Evolutionary conservation across 2,329 filamentous ascomycete species (phyloP), one percentile per base, ranked within the genome.

Genomic region (Ascochyta koolunga): DNA sequence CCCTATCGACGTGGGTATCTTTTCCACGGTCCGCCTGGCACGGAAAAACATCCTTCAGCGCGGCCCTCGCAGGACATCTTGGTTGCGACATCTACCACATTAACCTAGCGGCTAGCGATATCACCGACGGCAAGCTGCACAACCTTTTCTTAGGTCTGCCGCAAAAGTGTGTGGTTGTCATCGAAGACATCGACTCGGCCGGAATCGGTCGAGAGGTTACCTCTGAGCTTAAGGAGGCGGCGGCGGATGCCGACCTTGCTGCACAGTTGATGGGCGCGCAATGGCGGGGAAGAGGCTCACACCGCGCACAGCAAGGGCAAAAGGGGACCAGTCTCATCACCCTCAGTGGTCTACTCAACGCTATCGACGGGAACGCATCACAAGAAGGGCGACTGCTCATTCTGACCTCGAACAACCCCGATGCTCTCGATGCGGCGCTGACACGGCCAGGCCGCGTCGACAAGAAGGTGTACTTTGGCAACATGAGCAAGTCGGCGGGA

Each of bases 351-450:
- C 81, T 95, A 1, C 81, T 96, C 39, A 95, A 95, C 71, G 89
- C 89, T 49, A 91, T 95, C 25, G 90, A 96, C 66, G 89, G 91
- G 43, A 89, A 92, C 4, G 88, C 87, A 3, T 89, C 86, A 5
- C 88, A 90, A 65, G 89, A 93, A 74, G 89, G 89, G 31, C 84
- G 89, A 36, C 83, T 93, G 13, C 81, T 93, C 19, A 86, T 93
- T 74, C 90, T 93, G 87, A 93, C 90, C 0, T 91, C 89, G 22
- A 93, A 93, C 73, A 83, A 86, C 53, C 87, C 88, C 2, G 86
- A 93, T 60, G 79, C 83, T 9, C 82, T 93, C 0, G 89, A 93
- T 67, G 81, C 86, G 32, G 89, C 89, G 0, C 81, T 95, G 4
- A 86, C 90, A 37, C 82, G 89, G 0, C 88, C 89, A 0, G 89